These are phyloP conservation scores for Chloroidium sp. DNA, from an alignment of 163 green algal species.

Conservation along the genomic window DNA sequence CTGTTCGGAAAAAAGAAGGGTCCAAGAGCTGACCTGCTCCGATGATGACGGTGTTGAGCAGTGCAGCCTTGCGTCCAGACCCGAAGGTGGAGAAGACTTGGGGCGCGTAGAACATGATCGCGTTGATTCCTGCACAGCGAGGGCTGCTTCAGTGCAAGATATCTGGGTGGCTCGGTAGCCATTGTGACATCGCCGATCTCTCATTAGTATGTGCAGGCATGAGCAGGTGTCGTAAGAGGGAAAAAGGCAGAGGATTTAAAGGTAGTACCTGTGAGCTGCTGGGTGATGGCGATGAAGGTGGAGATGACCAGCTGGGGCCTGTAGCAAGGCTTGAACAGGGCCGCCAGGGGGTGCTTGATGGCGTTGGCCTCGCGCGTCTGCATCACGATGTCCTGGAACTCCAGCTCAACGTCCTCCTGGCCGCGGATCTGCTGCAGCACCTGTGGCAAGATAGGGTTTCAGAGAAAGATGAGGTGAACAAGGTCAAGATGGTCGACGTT, in stretches of 20 bases:
- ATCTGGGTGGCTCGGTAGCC: too few species aligned
- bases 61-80: slow-evolving; percentile 23
- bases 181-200: too few species aligned
- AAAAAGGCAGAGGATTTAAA: neutral
- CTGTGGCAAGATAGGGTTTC: neutral
- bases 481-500: too few species aligned
- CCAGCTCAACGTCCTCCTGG: slow-evolving; percentile 15
- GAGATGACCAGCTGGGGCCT: slow-evolving; percentile 37
- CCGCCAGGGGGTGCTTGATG: slow-evolving; percentile 9
- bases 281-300: slow-evolving; percentile 31
- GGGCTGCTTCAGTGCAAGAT: neutral
- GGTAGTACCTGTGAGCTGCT: slow-evolving; percentile 34
- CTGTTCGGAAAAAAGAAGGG: neutral
- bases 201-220: neutral
- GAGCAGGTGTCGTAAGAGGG: neutral
- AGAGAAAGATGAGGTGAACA: too few species aligned
- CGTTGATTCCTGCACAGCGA: slow-evolving; percentile 43
- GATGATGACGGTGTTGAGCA: slow-evolving; percentile 61
- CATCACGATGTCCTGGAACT: slow-evolving; percentile 4
- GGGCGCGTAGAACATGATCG: slow-evolving; percentile 67
- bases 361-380: slow-evolving; percentile 4
- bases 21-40: slow-evolving; percentile 19
- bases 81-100: slow-evolving; percentile 57
- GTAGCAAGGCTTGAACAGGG: slow-evolving; percentile 18
- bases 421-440: slow-evolving; percentile 25